A percentile compares a stretch with the other conserved stretches of the same genome.
phyloP scores from a whole-genome alignment of 1,284 basidiomycete genomes.

The Coriolopsis trogii region DNA sequence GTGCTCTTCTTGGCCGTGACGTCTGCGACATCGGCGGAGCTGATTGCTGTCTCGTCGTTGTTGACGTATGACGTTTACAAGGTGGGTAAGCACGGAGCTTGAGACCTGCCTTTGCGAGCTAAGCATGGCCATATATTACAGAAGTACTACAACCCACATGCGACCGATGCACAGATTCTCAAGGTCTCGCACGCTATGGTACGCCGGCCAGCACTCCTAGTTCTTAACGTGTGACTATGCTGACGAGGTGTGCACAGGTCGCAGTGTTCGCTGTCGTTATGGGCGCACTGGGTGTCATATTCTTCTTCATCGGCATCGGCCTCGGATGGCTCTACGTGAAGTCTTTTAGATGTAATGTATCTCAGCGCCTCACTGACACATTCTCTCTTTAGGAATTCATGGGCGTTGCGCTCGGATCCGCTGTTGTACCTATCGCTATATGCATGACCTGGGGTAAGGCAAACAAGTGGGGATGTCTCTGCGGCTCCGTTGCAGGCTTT shows the following conservation, averaged over 20 bases:
- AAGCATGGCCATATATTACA: conserved; percentile 17
- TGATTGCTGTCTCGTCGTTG: conserved; percentile 84
- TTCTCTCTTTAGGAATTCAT: conserved; percentile 62
- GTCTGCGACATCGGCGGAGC: conserved; percentile 87
- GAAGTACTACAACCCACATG: conserved; percentile 61
- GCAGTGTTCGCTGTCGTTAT: conserved; percentile 77
- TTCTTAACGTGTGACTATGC: conserved; percentile 43
- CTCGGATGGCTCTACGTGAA: conserved; percentile 88
- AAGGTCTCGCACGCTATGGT: conserved; percentile 50
- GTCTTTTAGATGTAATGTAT: conserved; percentile 18
- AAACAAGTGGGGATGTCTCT: conserved; percentile 82
- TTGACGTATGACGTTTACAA: conserved; percentile 82
- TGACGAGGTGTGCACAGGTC: conserved; percentile 30
- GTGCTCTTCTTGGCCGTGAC: conserved; percentile 86
- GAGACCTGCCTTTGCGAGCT: background rate
- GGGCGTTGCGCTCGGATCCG: conserved; percentile 84
- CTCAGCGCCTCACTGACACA: background rate
- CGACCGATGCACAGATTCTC: conserved; percentile 61
- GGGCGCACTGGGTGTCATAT: conserved; percentile 83
- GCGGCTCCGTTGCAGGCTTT: conserved; percentile 75
- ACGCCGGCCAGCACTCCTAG: background rate
- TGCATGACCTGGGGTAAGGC: conserved; percentile 82
- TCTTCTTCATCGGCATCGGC: conserved; percentile 87
- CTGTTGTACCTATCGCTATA: conserved; percentile 85
- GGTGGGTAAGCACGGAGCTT: conserved; percentile 25